A percentile compares a stretch with the other conserved stretches of the same genome.
These are phyloP conservation scores for Fusarium tupiense DNA, from an alignment of 2,329 filamentous ascomycete species.

Conservation along the genomic window DNA sequence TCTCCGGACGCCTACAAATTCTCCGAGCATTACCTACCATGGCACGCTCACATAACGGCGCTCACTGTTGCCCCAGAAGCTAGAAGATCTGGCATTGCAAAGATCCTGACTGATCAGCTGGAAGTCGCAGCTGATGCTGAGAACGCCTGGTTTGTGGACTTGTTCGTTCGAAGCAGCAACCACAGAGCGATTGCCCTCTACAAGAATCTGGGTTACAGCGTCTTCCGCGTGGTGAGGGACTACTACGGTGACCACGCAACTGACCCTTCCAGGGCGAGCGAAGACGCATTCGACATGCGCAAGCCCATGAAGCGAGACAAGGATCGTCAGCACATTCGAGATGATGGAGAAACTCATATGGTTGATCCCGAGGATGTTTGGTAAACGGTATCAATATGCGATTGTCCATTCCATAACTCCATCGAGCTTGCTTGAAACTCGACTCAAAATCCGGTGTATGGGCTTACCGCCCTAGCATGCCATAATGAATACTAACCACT, in stretches of 20 bases:
- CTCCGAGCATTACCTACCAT: slow-evolving; percentile 94
- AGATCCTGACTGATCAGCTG: slow-evolving; percentile 80
- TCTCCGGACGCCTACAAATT: slow-evolving; percentile 78
- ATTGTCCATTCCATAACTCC: slow-evolving; percentile 43
- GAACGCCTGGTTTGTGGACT: slow-evolving; percentile 92
- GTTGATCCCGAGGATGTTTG: slow-evolving; percentile 90
- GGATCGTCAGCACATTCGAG: slow-evolving; percentile 77
- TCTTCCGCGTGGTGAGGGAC: slow-evolving; percentile 86
- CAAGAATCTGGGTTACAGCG: slow-evolving; percentile 88
- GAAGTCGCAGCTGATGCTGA: slow-evolving; percentile 85
- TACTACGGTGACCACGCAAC: slow-evolving; percentile 91
- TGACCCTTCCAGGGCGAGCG: slow-evolving; percentile 69
- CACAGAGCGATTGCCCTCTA: slow-evolving; percentile 89
- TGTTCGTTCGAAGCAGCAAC: slow-evolving; percentile 93
- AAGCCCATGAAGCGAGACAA: slow-evolving; percentile 87
- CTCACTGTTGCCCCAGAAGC: slow-evolving; percentile 90
- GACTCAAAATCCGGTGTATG: neutral
- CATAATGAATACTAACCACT: neutral
- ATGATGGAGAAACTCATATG: slow-evolving; percentile 80
- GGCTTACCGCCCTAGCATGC: neutral
- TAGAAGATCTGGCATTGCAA: slow-evolving; percentile 86
- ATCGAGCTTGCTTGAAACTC: slow-evolving; percentile 51
- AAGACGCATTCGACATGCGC: slow-evolving; percentile 97
- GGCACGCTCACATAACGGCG: slow-evolving; percentile 98
- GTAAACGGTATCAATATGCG: slow-evolving; percentile 52